Evolutionary conservation across 208 protist species (phyloP), one percentile per base, ranked within the genome.

Genomic region (Eutreptiella sp.): DNA sequence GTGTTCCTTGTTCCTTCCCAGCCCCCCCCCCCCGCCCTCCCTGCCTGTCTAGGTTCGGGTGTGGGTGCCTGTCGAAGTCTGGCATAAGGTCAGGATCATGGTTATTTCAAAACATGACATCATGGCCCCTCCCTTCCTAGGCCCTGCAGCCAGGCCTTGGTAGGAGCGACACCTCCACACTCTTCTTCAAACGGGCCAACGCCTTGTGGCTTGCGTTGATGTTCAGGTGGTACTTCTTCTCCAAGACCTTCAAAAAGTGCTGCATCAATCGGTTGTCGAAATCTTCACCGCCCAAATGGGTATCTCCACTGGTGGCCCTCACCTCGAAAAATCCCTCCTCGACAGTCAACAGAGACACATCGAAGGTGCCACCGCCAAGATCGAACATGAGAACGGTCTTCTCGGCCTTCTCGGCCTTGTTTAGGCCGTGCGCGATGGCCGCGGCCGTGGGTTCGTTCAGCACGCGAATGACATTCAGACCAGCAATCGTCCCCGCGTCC

Each of bases 381-480:
- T 94, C 89, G 63, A 81, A 94, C 41, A 92, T 76, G 4, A 91
- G 66, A 28, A 90, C 66, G 11, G 34, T 61, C 38, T 53, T 50
- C 53, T 61, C 53, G n/a, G n/a, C n/a, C n/a, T 64, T 33, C 38
- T 72, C 39, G 11, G 75, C 29, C 33, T 88, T 87, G 53, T 94
- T 76, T 1, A 96, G 58, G 28, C 89, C 91, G 47, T 93, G 95
- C 0, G 90, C 90, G 53, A 96, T 83, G 35, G 88, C 79, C 5
- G 90, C 88, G 5, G 90, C 90, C 2, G 87, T 91, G 27, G 90
- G 90, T 66, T 96, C 90, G 70, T 96, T 96, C 46, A 96, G 89
- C 41, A 95, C 90, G 34, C 90, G 67, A 23, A 86, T 29, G 16
- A 96, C 91, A 35, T 86, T 75, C 3, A 96, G 60, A 9, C 91